A percentile compares a stretch with the other conserved stretches of the same genome.
Conservation (phyloP, 2,329 filamentous ascomycete genomes). For the Verruconis gallopava region DNA sequence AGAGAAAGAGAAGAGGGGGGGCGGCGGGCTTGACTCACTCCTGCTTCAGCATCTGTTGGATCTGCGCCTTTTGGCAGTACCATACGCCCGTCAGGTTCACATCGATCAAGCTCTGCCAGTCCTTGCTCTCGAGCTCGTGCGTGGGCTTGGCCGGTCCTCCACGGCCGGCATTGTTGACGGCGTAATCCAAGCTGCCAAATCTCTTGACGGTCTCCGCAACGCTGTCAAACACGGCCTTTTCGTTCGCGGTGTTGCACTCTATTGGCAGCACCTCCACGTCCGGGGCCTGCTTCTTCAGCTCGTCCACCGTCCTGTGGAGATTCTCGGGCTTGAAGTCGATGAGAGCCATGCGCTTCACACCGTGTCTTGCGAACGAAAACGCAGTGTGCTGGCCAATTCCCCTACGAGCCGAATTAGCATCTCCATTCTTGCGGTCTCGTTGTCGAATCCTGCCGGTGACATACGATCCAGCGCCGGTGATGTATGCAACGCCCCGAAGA, state of each 20-base stretch:
- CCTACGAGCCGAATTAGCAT: constrained; percentile 17
- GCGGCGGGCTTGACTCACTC: constrained; percentile 20
- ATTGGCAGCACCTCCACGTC: constrained; percentile 29
- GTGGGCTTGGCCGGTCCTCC: constrained; percentile 30
- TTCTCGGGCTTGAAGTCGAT: constrained; percentile 30
- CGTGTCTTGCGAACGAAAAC: constrained; percentile 35
- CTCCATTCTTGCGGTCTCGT: not conserved
- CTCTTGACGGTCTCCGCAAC: constrained; percentile 28
- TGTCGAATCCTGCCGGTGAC: no score
- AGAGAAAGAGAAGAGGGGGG: no score
- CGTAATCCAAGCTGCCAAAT: constrained; percentile 43
- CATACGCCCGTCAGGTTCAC: constrained; percentile 45
- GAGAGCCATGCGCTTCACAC: constrained; percentile 34
- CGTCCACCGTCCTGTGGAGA: constrained; percentile 21
- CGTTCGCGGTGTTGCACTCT: constrained; percentile 34
- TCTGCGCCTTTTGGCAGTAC: constrained; percentile 42
- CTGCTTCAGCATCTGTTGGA: constrained; percentile 39
- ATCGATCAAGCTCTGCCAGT: constrained; percentile 39
- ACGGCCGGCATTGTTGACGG: constrained; percentile 44
- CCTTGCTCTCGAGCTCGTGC: constrained; percentile 32
- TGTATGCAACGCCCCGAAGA: constrained; percentile 34
- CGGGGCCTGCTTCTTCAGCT: constrained; percentile 27
- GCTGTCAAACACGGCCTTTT: constrained; percentile 30
- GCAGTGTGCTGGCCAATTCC: constrained; percentile 38
- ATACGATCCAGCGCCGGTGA: constrained; percentile 34